Evolutionary conservation across 495 filamentous ascomycete species (phyloP).

Genomic region (Penicillium cosmopolitanum): DNA sequence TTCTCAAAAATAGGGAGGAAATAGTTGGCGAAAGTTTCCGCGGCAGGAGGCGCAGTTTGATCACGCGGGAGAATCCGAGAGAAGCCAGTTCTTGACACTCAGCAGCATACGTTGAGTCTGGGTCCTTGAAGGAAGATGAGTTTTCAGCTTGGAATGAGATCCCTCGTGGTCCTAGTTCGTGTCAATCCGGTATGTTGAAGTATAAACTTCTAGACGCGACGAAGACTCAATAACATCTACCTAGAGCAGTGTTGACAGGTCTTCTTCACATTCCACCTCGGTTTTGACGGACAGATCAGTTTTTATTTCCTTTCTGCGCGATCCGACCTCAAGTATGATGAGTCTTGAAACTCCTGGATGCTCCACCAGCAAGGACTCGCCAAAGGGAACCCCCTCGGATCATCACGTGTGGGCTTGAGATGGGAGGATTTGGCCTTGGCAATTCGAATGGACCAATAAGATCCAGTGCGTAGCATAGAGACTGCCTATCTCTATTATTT

Average conservation of each 20-base stretch:
- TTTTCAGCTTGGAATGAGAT: background rate
- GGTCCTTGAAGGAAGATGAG: background rate
- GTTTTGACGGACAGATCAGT: constrained; percentile 1
- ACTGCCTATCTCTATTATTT: no score
- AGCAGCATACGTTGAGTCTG: background rate
- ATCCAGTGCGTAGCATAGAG: background rate
- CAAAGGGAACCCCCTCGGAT: constrained; percentile 17
- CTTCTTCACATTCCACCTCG: background rate
- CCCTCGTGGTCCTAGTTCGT: background rate
- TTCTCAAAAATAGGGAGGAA: no score
- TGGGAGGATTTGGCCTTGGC: background rate
- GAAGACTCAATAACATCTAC: background rate
- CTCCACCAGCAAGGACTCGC: constrained; percentile 13
- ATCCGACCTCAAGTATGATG: constrained; percentile 21
- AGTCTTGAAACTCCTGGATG: constrained; percentile 23
- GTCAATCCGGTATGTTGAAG: background rate
- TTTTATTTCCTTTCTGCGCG: constrained; percentile 2
- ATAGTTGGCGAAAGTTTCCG: no score
- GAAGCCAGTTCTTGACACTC: background rate
- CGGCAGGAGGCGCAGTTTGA: no score
- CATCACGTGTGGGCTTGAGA: constrained; percentile 12
- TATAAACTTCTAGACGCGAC: constrained; percentile 1
- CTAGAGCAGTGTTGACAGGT: background rate
- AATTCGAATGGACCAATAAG: background rate
- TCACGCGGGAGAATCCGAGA: background rate